Evolutionary conservation across 257 asterid species (phyloP), one percentile per base, ranked within the genome.

Genomic region (Lithospermum erythrorhizon): DNA sequence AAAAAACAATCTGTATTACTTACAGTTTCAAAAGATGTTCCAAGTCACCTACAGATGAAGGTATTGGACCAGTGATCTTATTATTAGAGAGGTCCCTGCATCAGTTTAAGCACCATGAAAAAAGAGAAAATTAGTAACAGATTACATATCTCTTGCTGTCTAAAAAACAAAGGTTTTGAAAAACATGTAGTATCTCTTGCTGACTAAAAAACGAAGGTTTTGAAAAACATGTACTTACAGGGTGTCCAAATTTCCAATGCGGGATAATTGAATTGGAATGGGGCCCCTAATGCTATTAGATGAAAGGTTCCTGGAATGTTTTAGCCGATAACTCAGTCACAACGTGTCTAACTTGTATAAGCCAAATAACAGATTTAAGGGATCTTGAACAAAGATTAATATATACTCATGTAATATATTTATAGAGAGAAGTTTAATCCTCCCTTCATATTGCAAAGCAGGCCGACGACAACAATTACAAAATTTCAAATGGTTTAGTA

Each of bases 21-120:
- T 66, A 89, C 99, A 93, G 79, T 70, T 89, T 93, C 59, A 93
- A 73, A 70, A 93, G 99, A 78, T 93, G 99, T 76, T 93, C 97
- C 85, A 89, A 76, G 74, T 93, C 99, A 58, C 99, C 97, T 0
- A 93, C 85, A 48, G 97, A 77, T 11, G 96, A 73, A 47, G 99
- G 96, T 75, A 89, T 81, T 4, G 74, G 71, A 37, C 97, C 97
- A 9, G 71, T 78, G 70, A 93, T 80, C 74, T 23, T 73, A 69
- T 93, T 93, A 66, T 80, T 80, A 9, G 99, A 93, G 4, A 93
- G 86, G 73, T 93, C 99, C 58, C 99, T 93, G 76, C 58, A 55
- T 24, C 57, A 68, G 60, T 55, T 53, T 21, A 61, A 67, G 29
- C 30, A 21, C 2, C 29, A 62, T 32, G 9, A 5, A 3, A 27